Evolutionary conservation across 1,139 yeast species (phyloP).

Genomic region (Suhomyces wounanorum): DNA sequence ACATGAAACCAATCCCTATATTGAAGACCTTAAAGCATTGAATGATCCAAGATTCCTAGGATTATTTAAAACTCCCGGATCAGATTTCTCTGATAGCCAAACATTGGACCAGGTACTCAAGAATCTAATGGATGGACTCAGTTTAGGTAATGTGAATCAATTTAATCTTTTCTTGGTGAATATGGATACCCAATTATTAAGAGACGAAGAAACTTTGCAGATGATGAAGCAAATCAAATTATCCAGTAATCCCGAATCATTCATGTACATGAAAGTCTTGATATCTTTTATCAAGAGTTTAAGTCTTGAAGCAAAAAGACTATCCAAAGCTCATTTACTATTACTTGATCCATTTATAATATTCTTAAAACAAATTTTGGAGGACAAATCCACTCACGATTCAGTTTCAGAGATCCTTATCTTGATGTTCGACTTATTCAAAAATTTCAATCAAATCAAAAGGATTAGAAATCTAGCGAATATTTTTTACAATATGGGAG

Average conservation of each 20-base stretch:
- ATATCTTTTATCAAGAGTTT: slow-evolving; percentile 5
- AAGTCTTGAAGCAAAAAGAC: slow-evolving; percentile 8
- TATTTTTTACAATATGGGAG: slow-evolving; percentile 18
- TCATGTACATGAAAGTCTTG: slow-evolving; percentile 10
- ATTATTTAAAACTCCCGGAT: neutral
- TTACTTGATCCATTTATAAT: slow-evolving; percentile 27
- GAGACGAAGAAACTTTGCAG: slow-evolving; percentile 6
- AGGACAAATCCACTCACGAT: slow-evolving; percentile 7
- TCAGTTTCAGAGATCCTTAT: slow-evolving; percentile 6
- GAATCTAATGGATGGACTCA: neutral
- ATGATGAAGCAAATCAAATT: slow-evolving; percentile 9
- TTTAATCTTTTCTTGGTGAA: slow-evolving; percentile 6
- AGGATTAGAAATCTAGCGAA: slow-evolving; percentile 35
- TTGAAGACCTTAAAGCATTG: slow-evolving; percentile 7
- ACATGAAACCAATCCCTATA: slow-evolving; percentile 4
- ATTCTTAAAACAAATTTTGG: slow-evolving; percentile 17
- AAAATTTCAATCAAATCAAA: slow-evolving; percentile 26
- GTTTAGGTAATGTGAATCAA: slow-evolving; percentile 3
- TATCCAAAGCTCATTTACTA: slow-evolving; percentile 23
- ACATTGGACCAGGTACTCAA: neutral
- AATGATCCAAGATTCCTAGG: neutral
- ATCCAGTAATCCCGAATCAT: slow-evolving; percentile 5
- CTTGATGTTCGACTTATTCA: slow-evolving; percentile 17
- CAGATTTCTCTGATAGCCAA: neutral
- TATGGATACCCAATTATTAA: neutral